Evolutionary conservation across 129 eudicot genomes (phyloP), one percentile per base, ranked within the genome.

Genomic region (Centaurea solstitialis): DNA sequence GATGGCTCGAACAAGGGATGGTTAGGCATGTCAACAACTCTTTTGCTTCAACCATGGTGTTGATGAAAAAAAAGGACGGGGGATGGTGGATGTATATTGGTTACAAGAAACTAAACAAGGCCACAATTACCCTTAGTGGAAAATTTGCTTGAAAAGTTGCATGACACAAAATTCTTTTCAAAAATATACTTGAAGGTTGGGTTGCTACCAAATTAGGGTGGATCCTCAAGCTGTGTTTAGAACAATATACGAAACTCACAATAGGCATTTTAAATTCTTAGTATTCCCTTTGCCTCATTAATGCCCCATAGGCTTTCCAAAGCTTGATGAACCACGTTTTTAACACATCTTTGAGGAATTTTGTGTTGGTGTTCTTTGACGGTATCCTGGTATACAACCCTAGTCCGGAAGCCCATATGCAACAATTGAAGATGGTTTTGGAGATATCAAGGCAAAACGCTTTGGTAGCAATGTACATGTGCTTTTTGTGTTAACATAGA

Each of bases 231-330:
- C 9, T 9, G 53, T 11, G 53, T 7, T 18, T 3, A 37, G 35
- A 24, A 17, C 53, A 6, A 9, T 47, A 0, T 9, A 26, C 76
- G 4, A 15, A 26, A 8, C 41, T 24, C 17, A 23, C 41, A 18
- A 10, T 8, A 3, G 74, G 74, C 18, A 72, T 9, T 33, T 9
- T 12, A 11, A 53, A 72, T 17, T 21, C 23, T 39, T 39, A 39
- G 37, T 33, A 33, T 33, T 33, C 84, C 24, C 39, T 21, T 40
- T 1, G 83, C 70, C 47, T 35, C 43, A 12, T 40, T 18, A 22
- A 72, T 69, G 9, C 13, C 84, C 67, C 9, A 0, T 59, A 74
- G 0, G 57, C 84, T 1, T 80, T 73, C 18, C 74, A 80, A 22
- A 8, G 17, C 1, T 12, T 72, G 13, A 73, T 73, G 84, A 80